Conservation (phyloP, 257 asterid genomes). For the Solanum gracilifrons region DNA sequence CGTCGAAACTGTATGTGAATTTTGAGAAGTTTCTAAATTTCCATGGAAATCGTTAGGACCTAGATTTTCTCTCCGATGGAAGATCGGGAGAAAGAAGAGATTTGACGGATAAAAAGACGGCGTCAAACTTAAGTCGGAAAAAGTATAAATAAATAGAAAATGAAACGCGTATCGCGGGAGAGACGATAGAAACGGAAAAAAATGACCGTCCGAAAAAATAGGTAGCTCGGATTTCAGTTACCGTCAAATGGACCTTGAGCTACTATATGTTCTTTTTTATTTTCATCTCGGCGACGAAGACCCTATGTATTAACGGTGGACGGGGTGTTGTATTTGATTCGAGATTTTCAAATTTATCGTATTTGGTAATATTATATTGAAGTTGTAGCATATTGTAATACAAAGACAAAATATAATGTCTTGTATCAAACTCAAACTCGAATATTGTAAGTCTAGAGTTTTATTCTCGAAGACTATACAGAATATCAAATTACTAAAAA, state of each 20-base stretch:
- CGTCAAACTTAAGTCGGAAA: neutral
- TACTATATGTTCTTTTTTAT: neutral
- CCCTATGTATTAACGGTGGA: neutral
- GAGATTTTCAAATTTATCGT: too few relatives aligned
- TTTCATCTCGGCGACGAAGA: neutral
- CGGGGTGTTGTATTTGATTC: fast-evolving
- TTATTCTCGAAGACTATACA: fast-evolving
- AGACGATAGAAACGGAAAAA: neutral
- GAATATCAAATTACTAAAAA: too few relatives aligned
- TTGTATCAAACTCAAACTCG: too few relatives aligned
- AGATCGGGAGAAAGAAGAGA: constrained; percentile 1
- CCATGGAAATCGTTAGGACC: constrained; percentile 3
- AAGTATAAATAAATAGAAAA: neutral
- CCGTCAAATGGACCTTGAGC: neutral
- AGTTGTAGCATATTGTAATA: too few relatives aligned
- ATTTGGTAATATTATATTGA: too few relatives aligned
- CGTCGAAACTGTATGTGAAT: neutral
- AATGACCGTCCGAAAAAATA: neutral
- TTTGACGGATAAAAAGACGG: neutral
- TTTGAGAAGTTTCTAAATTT: constrained; percentile 20
- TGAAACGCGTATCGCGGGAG: constrained; percentile 12
- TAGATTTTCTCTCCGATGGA: constrained; percentile 18
- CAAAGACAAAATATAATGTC: too few relatives aligned
- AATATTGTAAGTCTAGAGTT: too few relatives aligned
- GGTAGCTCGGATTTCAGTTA: neutral